Evolutionary conservation across 306 rosid species (phyloP).

Genomic region (Sicyos baderoa): DNA sequence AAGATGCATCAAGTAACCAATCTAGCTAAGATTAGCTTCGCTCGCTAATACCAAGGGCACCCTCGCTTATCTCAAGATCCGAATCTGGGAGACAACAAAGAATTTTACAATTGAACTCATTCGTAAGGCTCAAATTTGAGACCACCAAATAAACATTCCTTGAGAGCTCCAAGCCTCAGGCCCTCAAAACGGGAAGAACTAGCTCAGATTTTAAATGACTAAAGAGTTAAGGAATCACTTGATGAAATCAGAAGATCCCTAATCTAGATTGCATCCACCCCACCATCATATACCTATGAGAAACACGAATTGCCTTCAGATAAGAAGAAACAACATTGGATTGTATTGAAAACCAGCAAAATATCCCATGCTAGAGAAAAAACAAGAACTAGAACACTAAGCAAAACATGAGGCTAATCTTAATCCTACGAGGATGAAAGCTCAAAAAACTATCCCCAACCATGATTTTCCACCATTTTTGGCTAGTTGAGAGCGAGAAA

Average conservation of each 20-base stretch:
- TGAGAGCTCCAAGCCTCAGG: too few relatives aligned
- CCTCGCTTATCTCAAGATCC: too few relatives aligned
- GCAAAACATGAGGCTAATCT: not conserved
- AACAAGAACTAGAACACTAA: not conserved
- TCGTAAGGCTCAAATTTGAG: too few relatives aligned
- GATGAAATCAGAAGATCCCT: not conserved
- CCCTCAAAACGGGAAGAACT: too few relatives aligned
- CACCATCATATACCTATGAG: not conserved
- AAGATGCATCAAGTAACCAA: not conserved
- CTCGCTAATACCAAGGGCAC: too few relatives aligned
- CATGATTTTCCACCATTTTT: not conserved
- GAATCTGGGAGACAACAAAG: too few relatives aligned
- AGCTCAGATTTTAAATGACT: not conserved
- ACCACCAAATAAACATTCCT: too few relatives aligned
- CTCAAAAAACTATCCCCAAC: not conserved
- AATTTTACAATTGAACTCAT: too few relatives aligned
- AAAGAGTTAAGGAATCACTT: not conserved
- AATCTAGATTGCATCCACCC: not conserved
- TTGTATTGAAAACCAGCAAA: not conserved
- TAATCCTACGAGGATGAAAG: slow-evolving; percentile 1
- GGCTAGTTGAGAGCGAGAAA: not conserved
- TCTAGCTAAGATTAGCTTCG: too few relatives aligned
- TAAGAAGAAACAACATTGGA: slow-evolving; percentile 12
- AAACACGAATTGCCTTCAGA: not conserved
- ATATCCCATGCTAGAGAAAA: not conserved